Evolutionary conservation across 1,284 basidiomycete species (phyloP), one percentile per base, ranked within the genome.

Genomic region (Cutaneotrichosporon cutaneum): DNA sequence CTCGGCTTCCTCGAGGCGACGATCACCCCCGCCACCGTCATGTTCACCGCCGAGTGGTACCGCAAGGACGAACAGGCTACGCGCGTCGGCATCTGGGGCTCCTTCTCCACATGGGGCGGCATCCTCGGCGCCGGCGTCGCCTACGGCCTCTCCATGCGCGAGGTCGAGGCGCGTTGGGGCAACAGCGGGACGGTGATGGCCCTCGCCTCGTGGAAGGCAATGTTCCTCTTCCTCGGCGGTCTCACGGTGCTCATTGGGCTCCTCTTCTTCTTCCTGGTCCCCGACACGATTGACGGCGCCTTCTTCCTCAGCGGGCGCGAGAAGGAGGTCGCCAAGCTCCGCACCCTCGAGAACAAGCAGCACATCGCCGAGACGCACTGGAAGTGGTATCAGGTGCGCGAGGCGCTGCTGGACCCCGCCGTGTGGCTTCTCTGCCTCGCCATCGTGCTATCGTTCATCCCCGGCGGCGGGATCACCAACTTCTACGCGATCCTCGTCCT

Each of bases 331-430:
- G 72, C 74, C 36, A 54, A 68, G 22, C 66, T 70, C 11, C 70
- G 75, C 50, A 59, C 56, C 7, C 61, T 48, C 13, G 58, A 60
- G 33, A 77, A 74, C 62, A 73, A 77, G 52, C 74, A 74, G 8
- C 77, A 79, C 36, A 76, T 74, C 0, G 61, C 70, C 56, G 68
- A 68, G 42, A 58, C 66, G 6, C 70, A 65, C 42, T 74, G 60
- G 55, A 65, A 68, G 32, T 57, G 56, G 27, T 64, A 70, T 13
- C 74, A 76, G 60, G 66, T 69, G 2, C 42, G 35, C 30, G 74
- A 75, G 42, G 68, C 67, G 0, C 39, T 67, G 33, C 67, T 24
- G 11, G 75, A 77, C 50, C 58, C 60, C 3, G 24, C 26, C 6
- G 21, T 52, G 13, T 47, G 59, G 27, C 30, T 45, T 2, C 18